Evolutionary conservation across 441 rosid species (phyloP), one percentile per base, ranked within the genome.

Genomic region (Adansonia gregorii): DNA sequence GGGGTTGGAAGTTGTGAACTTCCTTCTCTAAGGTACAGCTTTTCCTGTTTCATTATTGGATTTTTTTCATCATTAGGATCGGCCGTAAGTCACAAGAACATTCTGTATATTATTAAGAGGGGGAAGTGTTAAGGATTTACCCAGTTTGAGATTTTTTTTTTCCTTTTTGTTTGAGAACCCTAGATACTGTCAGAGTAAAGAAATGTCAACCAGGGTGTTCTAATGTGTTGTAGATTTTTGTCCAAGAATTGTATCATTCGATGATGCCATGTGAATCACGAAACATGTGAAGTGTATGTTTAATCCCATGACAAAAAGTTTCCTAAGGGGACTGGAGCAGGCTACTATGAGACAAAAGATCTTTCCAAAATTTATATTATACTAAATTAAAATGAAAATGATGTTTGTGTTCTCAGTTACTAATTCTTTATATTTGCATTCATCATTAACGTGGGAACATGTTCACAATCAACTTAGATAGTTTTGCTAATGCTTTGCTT

Each of bases 121-220:
- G 67, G 43, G 17, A 61, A 4, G 66, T 22, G 66, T 27, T 61
- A 61, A 31, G 66, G 43, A 27, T 24, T 39, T 27, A 24, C 10
- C 43, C 4, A 12, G 66, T 24, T 7, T 24, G 17, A 11, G 66
- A 59, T 22, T 24, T 61, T n/a, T 10, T n/a, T 24, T 61, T 61
- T 24, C 27, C 43, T 10, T n/a, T 24, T 61, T 27, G 66, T 61
- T 61, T 61, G 66, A 61, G 43, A 60, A 24, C 65, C 65, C 65
- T 60, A 24, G 65, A 60, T 60, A 39, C 7, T 60, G 66, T 24
- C 24, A n/a, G 20, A 60, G 66, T 24, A 22, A 60, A 11, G 66
- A n/a, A 60, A 22, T 60, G 66, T 5, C n/a, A 10, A 39, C 12
- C 11, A 60, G 39, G 41, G 66, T 41, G 14, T 61, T 58, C 22